Conservation (phyloP, 257 asterid species). For the Solanum gandarillasii region DNA sequence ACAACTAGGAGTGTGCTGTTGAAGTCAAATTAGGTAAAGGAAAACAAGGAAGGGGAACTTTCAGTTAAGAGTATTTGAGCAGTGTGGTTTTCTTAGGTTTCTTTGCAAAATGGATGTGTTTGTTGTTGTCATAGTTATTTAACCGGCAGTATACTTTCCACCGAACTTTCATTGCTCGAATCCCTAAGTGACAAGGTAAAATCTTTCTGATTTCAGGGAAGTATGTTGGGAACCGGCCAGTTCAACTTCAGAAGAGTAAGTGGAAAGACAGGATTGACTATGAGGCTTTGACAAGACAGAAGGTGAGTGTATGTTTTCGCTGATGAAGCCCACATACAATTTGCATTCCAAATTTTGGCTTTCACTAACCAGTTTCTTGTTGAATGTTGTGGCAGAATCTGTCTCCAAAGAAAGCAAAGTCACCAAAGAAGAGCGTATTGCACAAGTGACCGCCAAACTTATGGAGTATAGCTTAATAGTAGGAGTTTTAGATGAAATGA, state of each 20-base stretch:
- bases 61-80: neutral
- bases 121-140: neutral
- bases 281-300: slow-evolving; percentile 59
- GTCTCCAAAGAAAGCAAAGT: slow-evolving; percentile 4
- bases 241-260: slow-evolving; percentile 88
- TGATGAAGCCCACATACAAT: neutral
- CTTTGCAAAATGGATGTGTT: neutral
- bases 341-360: neutral
- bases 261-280: slow-evolving; percentile 80
- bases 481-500: neutral
- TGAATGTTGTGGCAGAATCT: neutral
- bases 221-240: slow-evolving; percentile 88
- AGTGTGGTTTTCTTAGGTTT: neutral
- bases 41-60: neutral
- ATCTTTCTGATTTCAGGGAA: slow-evolving; percentile 40
- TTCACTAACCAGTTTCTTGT: neutral
- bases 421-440: neutral
- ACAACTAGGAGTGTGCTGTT: neutral
- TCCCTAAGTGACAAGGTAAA: neutral
- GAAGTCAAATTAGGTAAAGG: neutral
- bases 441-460: slow-evolving; percentile 1
- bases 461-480: neutral
- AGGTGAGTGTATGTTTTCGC: slow-evolving; percentile 25
- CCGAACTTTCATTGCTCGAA: neutral
- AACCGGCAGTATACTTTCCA: neutral